A percentile compares a stretch with the other conserved stretches of the same genome.
Evolutionary conservation across 495 filamentous ascomycete genomes (phyloP).

Genomic region (Aspergillus incahuasiensis): DNA sequence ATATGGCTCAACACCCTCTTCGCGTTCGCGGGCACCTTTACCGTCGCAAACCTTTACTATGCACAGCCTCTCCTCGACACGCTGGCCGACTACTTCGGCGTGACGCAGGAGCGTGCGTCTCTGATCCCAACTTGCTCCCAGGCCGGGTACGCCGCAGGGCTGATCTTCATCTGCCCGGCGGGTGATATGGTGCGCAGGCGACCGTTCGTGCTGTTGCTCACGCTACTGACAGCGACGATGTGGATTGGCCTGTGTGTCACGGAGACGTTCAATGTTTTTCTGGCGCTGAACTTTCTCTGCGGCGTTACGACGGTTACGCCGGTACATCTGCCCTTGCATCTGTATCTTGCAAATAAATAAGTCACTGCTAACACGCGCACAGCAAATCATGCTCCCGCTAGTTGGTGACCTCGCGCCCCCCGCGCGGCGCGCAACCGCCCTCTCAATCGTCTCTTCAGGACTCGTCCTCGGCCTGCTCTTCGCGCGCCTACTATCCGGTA

Average conservation of each 20-base stretch:
- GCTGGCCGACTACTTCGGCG: slow-evolving; percentile 56
- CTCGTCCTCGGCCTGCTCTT: slow-evolving; percentile 71
- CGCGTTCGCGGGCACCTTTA: slow-evolving; percentile 32
- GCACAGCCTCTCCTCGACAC: slow-evolving; percentile 64
- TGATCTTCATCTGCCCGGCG: slow-evolving; percentile 72
- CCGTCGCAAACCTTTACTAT: slow-evolving; percentile 68
- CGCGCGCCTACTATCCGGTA: slow-evolving; percentile 71
- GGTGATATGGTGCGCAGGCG: slow-evolving; percentile 70
- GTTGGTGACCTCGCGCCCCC: slow-evolving; percentile 77
- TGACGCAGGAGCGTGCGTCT: slow-evolving; percentile 52
- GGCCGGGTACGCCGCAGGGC: slow-evolving; percentile 70
- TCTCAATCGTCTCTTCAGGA: slow-evolving; percentile 73
- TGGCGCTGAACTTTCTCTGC: slow-evolving; percentile 63
- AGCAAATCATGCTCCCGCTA: slow-evolving; percentile 76
- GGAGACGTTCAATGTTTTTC: slow-evolving; percentile 57
- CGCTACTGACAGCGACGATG: slow-evolving; percentile 59
- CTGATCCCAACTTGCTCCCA: slow-evolving; percentile 74
- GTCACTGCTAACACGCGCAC: too few relatives aligned
- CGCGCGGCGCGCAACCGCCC: slow-evolving; percentile 39
- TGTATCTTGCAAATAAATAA: background rate
- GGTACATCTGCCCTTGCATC: slow-evolving; percentile 18
- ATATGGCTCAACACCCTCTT: slow-evolving; percentile 58
- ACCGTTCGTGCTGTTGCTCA: slow-evolving; percentile 62
- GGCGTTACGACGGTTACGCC: slow-evolving; percentile 79
- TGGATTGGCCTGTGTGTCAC: slow-evolving; percentile 72